Base-by-base conservation (phyloP, 768 basidiomycete species). In the Harrya chromipes region DNA sequence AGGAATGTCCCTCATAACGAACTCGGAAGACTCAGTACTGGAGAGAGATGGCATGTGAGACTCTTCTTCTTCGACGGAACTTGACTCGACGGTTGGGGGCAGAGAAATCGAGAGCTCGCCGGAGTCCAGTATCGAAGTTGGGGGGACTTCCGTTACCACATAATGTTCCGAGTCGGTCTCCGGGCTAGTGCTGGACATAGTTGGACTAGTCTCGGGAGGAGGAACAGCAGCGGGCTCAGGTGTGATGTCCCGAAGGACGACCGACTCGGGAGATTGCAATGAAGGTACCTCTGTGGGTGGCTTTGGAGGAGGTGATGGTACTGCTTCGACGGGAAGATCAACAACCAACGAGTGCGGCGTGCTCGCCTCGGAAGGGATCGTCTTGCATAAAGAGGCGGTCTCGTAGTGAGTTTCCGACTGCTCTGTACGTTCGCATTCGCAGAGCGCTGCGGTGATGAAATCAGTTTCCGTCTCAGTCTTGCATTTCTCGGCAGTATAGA, bases 321-420 rank as follows among this genome's bases (percentile, higher is more conserved):
- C 47, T 16, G 41, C 43, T 47, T 63, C 54, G 7, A 56, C 46
- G 3, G 69, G 59, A 20, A 64, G 54, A 36, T 71, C 72, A 21
- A 63, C 60, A 0, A 60, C 64, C 43, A 78, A 70, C 2, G 75
- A 76, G 43, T 57, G 58, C 1, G 67, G 67, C 0, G 69, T 67
- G 40, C 59, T 67, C 20, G 40, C 65, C 40, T 69, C 65, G n/a
- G 71, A 67, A 16, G 71, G 66, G 13, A 72, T 69, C 17, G 70
- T 70, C 53, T 45, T 59, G 57, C 69, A 69, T n/a, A 68, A 4
- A 9, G 68, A 70, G 1, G 77, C 83, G 6, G 81, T 83, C 52
- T 74, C 70, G 46, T 76, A 85, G 2, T 67, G 62, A 4, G 80
- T 83, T 43, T 74, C 70, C 50, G 78, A 84, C 31, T 48, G 51